Percentiles rank a stretch among this genome's conserved stretches.
These are phyloP conservation scores for Debaryomyces subglobosus DNA, from an alignment of 1,139 yeast species.

Conservation along the genomic window DNA sequence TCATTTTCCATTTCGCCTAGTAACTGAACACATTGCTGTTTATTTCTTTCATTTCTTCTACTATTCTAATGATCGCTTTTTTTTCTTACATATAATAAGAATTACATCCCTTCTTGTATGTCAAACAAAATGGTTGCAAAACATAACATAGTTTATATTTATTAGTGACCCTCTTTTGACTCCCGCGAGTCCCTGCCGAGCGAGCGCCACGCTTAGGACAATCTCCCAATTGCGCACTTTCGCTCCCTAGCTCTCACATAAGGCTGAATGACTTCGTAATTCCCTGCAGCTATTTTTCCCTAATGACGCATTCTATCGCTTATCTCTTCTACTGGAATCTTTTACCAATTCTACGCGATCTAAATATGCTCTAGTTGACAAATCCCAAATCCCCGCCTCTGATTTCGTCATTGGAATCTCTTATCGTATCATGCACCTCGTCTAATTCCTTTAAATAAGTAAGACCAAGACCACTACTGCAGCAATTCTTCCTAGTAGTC, in stretches of 20 bases:
- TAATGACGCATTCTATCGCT: neutral
- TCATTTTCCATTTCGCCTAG: too few relatives aligned
- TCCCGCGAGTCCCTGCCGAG: neutral
- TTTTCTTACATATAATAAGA: too few relatives aligned
- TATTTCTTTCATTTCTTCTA: too few relatives aligned
- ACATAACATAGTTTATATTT: too few relatives aligned
- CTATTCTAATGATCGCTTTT: too few relatives aligned
- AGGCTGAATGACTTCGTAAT: neutral
- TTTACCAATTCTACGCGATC: neutral
- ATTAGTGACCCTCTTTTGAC: too few relatives aligned
- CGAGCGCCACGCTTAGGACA: neutral
- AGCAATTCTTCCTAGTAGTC: neutral
- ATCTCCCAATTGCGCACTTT: neutral
- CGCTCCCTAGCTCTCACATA: neutral
- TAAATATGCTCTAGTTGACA: neutral
- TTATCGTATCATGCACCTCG: neutral
- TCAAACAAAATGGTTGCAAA: neutral
- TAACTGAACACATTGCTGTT: too few relatives aligned
- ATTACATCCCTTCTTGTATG: neutral
- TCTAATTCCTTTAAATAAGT: neutral
- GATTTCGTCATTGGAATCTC: neutral
- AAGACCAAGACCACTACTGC: neutral
- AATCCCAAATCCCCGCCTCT: neutral
- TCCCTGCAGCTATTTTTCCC: neutral
- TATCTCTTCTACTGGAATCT: neutral